phyloP scores from a whole-genome alignment of 2,329 filamentous ascomycete species.

The Metarhizium anisopliae region DNA sequence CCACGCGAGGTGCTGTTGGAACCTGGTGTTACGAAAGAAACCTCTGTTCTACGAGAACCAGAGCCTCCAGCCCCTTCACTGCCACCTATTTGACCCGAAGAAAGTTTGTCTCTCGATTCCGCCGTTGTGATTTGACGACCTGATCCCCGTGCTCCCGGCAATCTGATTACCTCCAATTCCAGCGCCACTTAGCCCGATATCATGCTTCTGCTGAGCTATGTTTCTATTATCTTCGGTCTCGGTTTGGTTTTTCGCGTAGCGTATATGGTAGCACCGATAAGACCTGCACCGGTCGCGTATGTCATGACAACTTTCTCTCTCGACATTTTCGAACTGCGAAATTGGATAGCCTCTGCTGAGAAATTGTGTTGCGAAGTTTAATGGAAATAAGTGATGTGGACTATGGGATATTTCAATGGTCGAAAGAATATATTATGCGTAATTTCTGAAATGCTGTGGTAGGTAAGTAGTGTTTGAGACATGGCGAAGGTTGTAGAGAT shows the following conservation, averaged over 20 bases:
- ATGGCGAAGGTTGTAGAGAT: too few species aligned
- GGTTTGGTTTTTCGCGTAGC: constrained; percentile 9
- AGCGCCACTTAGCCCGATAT: constrained; percentile 20
- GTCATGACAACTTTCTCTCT: constrained; percentile 4
- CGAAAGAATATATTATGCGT: too few species aligned
- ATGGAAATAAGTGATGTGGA: too few species aligned
- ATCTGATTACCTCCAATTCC: constrained; percentile 21
- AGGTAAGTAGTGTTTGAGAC: too few species aligned
- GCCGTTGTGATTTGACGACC: constrained; percentile 15
- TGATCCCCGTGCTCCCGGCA: constrained; percentile 20
- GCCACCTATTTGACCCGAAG: constrained; percentile 23
- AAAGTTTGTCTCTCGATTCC: constrained; percentile 19
- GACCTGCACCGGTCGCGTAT: constrained; percentile 10
- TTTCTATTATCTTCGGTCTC: constrained; percentile 8
- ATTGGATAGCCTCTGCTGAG: background rate
- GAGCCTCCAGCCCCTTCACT: constrained; percentile 20
- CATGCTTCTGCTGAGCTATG: constrained; percentile 20
- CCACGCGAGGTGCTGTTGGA: constrained; percentile 1
- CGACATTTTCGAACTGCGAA: background rate
- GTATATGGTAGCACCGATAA: constrained; percentile 17
- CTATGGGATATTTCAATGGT: too few species aligned
- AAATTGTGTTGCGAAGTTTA: too few species aligned
- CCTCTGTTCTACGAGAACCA: constrained; percentile 19
- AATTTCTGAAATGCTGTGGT: too few species aligned
- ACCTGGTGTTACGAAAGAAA: constrained; percentile 10